Conservation (phyloP, 139 green algal species). For the Asterochloris erici region DNA sequence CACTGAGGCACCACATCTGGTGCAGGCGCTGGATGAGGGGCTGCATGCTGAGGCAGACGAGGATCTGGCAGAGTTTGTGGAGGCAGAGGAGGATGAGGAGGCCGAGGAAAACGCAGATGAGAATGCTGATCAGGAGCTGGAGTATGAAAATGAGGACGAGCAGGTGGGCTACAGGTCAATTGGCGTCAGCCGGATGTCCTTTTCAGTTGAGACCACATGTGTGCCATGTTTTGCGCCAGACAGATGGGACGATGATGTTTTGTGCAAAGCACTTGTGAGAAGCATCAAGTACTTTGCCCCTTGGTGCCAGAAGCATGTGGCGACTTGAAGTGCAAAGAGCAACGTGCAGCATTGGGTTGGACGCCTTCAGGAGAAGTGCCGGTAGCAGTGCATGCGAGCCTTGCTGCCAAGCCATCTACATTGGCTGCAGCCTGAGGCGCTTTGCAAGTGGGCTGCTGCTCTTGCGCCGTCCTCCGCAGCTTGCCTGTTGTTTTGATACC, state of each 20-base stretch:
- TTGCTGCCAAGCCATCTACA: not conserved
- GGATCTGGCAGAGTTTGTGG: not conserved
- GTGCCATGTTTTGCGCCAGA: too few relatives aligned
- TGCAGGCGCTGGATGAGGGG: not conserved
- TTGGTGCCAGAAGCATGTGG: too few relatives aligned
- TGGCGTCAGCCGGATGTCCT: too few relatives aligned
- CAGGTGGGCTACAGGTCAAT: constrained; percentile 13
- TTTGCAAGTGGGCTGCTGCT: not conserved
- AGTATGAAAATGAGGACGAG: constrained; percentile 23
- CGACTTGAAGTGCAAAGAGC: too few relatives aligned
- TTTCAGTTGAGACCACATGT: too few relatives aligned
- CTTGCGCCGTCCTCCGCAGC: not conserved
- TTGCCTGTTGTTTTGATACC: not conserved
- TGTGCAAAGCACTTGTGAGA: too few relatives aligned
- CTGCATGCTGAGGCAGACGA: constrained; percentile 26
- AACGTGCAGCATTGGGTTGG: too few relatives aligned
- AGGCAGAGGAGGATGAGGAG: constrained; percentile 17
- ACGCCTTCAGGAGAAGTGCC: too few relatives aligned
- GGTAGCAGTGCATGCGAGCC: too few relatives aligned
- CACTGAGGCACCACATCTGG: not conserved
- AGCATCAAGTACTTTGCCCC: too few relatives aligned
- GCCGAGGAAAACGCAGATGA: constrained; percentile 9
- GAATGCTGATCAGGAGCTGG: constrained; percentile 8
- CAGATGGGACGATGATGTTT: too few relatives aligned
- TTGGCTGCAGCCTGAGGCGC: not conserved